A percentile compares a stretch with the other conserved stretches of the same genome.
These are phyloP conservation scores for Odonthalia washingtoniensis DNA, from an alignment of 31 red algal species.

Conservation along the genomic window DNA sequence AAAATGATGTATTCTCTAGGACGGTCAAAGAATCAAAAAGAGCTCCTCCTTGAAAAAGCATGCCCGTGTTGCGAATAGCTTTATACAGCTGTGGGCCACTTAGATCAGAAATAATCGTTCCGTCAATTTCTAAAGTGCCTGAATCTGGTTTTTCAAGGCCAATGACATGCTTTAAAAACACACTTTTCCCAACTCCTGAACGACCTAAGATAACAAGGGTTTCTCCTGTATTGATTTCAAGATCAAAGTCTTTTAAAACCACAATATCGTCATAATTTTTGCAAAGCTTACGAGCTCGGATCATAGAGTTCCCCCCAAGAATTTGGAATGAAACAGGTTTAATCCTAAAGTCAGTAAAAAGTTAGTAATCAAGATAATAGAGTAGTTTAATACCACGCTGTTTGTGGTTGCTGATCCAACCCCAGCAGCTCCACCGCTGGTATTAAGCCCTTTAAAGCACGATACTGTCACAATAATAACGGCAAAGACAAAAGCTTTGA, in stretches of 20 bases:
- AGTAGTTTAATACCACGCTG: constrained; percentile 28
- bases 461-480: constrained; percentile 17
- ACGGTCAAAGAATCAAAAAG: constrained; percentile 61
- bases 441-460: constrained; percentile 17
- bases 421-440: constrained; percentile 4
- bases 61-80: constrained; percentile 3
- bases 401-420: constrained; percentile 30
- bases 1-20: constrained; percentile 28
- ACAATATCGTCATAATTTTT: no score
- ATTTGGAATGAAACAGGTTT: neutral
- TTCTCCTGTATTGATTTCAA: constrained; percentile 20
- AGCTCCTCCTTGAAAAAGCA: constrained; percentile 49
- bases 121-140: constrained; percentile 25
- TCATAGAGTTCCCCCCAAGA: neutral
- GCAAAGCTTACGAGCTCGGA: no score
- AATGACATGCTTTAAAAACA: constrained; percentile 34
- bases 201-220: constrained; percentile 33
- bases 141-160: constrained; percentile 27
- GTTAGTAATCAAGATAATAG: constrained; percentile 6
- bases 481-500: constrained; percentile 22
- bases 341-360: constrained; percentile 2
- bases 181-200: constrained; percentile 58
- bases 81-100: neutral
- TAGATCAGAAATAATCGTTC: constrained; percentile 11
- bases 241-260: constrained; percentile 25